These are phyloP conservation scores for Pelargonium cotyledonis DNA, from an alignment of 441 rosid species.

Conservation along the genomic window DNA sequence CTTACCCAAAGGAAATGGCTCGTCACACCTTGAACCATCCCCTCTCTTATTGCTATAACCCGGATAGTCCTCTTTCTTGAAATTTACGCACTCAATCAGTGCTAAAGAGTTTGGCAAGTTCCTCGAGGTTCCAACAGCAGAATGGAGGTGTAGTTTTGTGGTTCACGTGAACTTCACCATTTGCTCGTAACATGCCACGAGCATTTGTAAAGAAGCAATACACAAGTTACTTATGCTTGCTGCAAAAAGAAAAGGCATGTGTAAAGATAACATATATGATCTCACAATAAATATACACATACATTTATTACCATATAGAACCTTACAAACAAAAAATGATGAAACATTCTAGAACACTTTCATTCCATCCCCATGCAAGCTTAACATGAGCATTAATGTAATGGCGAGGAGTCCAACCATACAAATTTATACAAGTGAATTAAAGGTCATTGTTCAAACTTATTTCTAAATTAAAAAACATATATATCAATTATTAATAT, in stretches of 20 bases:
- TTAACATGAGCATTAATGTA: too few species aligned
- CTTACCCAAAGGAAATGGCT: slow-evolving; percentile 36
- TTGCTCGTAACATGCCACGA: slow-evolving; percentile 30
- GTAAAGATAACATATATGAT: too few species aligned
- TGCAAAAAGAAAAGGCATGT: slow-evolving; percentile 2
- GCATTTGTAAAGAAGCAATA: slow-evolving; percentile 41
- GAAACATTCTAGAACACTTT: too few species aligned
- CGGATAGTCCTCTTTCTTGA: slow-evolving; percentile 36
- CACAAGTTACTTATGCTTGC: slow-evolving; percentile 41
- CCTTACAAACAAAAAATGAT: too few species aligned
- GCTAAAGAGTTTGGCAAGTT: slow-evolving; percentile 41
- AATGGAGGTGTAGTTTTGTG: slow-evolving; percentile 46
- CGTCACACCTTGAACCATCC: slow-evolving; percentile 38
- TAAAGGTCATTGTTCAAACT: too few species aligned
- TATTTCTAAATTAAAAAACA: too few species aligned
- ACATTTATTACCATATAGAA: too few species aligned
- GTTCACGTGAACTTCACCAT: slow-evolving; percentile 51
- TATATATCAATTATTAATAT: too few species aligned
- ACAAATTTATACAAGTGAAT: too few species aligned
- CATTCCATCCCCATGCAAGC: too few species aligned
- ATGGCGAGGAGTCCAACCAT: too few species aligned
- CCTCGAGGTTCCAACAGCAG: slow-evolving; percentile 45
- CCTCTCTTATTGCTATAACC: slow-evolving; percentile 57
- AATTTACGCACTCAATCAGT: slow-evolving; percentile 22
- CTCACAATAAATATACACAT: too few species aligned